Evolutionary conservation across 441 rosid species (phyloP).

Genomic region (Mallotus japonicus): DNA sequence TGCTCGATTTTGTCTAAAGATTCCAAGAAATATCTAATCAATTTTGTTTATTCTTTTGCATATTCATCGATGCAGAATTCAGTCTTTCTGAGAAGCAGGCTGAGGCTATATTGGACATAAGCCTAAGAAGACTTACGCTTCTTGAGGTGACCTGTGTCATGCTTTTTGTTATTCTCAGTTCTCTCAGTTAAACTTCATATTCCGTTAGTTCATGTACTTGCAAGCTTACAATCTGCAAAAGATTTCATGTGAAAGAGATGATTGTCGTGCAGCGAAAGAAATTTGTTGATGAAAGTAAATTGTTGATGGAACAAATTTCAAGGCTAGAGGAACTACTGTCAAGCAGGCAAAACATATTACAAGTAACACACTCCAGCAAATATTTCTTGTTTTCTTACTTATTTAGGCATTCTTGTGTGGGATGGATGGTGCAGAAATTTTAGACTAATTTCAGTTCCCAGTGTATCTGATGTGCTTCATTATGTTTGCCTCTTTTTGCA

Average conservation of each 20-base stretch:
- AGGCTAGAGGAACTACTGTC: constrained; percentile 74
- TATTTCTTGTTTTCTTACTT: neutral
- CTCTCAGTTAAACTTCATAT: neutral
- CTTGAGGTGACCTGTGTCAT: constrained; percentile 62
- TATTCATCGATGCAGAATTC: constrained; percentile 46
- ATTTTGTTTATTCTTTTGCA: neutral
- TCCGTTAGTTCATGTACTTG: neutral
- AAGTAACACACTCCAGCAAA: constrained; percentile 45
- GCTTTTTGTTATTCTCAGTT: constrained; percentile 14
- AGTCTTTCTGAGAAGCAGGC: constrained; percentile 87
- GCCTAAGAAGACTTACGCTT: constrained; percentile 68
- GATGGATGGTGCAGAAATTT: neutral
- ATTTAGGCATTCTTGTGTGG: neutral
- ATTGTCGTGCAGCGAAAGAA: constrained; percentile 61
- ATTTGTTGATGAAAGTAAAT: constrained; percentile 66
- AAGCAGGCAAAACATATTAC: constrained; percentile 62
- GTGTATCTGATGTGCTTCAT: neutral
- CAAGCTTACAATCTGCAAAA: constrained; percentile 4
- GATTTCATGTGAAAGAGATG: constrained; percentile 12
- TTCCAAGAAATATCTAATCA: neutral
- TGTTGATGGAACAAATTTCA: constrained; percentile 66
- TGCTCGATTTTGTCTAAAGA: neutral
- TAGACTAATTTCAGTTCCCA: neutral
- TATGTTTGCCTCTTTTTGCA: neutral
- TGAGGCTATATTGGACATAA: constrained; percentile 84